Evolutionary conservation across 106 monocot genomes (phyloP).

Genomic region (Acorus calamus): DNA sequence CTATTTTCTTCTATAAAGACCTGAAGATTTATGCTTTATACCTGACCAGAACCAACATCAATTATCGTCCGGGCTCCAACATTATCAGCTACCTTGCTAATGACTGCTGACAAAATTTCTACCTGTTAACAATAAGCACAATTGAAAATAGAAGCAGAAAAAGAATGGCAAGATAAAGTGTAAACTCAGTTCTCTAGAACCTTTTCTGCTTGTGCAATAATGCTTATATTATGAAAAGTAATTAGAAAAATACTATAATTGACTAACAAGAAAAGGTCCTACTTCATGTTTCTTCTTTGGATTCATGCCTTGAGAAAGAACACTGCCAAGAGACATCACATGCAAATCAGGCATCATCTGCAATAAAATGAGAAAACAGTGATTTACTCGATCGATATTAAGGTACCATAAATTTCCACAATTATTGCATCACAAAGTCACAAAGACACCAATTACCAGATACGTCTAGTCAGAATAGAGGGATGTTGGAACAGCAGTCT

Average conservation of each 20-base stretch:
- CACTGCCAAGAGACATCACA: conserved; percentile 50
- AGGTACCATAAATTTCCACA: neutral
- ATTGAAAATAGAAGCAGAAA: neutral
- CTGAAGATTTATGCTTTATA: conserved; percentile 7
- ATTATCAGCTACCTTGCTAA: conserved; percentile 32
- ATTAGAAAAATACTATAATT: neutral
- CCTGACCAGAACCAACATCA: conserved; percentile 99
- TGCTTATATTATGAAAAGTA: neutral
- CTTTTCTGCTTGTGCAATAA: too few relatives aligned
- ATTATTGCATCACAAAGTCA: too few relatives aligned
- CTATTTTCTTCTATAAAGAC: neutral
- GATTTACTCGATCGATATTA: neutral
- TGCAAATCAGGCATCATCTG: conserved; percentile 51
- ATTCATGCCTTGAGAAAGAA: conserved; percentile 92
- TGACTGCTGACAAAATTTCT: conserved; percentile 55
- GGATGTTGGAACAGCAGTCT: neutral
- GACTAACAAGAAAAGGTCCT: conserved; percentile 11
- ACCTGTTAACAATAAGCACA: conserved; percentile 35
- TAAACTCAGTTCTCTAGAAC: too few relatives aligned
- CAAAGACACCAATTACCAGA: too few relatives aligned
- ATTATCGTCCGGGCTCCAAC: conserved; percentile 58
- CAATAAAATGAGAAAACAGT: conserved; percentile 7
- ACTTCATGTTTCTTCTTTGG: conserved; percentile 96
- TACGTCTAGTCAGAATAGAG: too few relatives aligned
- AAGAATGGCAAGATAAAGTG: too few relatives aligned